A percentile compares a stretch with the other conserved stretches of the same genome.
phyloP scores from a whole-genome alignment of 1,284 basidiomycete species.

The Pascua sp. region DNA sequence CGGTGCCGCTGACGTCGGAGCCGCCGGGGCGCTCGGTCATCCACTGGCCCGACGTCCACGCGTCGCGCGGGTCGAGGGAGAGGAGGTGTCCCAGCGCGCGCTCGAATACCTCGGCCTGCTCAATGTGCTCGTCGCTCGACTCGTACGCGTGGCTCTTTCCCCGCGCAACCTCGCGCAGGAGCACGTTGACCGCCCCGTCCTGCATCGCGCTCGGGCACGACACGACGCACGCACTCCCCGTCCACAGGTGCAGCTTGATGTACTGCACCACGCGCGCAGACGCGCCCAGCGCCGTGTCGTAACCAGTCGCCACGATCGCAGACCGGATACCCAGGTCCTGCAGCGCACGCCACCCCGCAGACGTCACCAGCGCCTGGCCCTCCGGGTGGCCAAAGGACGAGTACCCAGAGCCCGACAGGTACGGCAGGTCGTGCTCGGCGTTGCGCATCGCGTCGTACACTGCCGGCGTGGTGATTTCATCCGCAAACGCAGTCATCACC shows the following conservation, averaged over 20 bases:
- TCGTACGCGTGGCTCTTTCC: neutral
- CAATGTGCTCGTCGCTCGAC: neutral
- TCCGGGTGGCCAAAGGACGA: slow-evolving; percentile 12
- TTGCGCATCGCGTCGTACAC: slow-evolving; percentile 8
- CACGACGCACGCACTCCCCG: slow-evolving; percentile 5
- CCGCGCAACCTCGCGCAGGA: slow-evolving; percentile 5
- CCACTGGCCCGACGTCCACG: slow-evolving; percentile 76
- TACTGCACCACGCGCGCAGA: slow-evolving; percentile 16
- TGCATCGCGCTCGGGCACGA: slow-evolving; percentile 17
- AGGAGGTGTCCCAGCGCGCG: slow-evolving; percentile 11
- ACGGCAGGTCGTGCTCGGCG: slow-evolving; percentile 17
- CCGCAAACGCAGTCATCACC: slow-evolving; percentile 2
- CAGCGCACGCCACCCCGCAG: slow-evolving; percentile 15
- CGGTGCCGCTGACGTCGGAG: slow-evolving; percentile 70
- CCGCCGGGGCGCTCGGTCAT: slow-evolving; percentile 79
- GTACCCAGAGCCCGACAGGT: slow-evolving; percentile 11
- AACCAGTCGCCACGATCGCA: slow-evolving; percentile 14
- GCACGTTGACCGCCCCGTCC: slow-evolving; percentile 12
- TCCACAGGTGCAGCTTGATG: slow-evolving; percentile 17
- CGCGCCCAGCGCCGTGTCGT: slow-evolving; percentile 6
- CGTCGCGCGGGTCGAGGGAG: slow-evolving; percentile 54
- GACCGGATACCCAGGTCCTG: slow-evolving; percentile 12
- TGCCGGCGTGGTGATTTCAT: slow-evolving; percentile 1
- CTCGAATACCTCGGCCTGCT: slow-evolving; percentile 3
- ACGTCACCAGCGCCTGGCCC: slow-evolving; percentile 10